Evolutionary conservation across 257 asterid species (phyloP), one percentile per base, ranked within the genome.

Genomic region (Lycium barbarum): DNA sequence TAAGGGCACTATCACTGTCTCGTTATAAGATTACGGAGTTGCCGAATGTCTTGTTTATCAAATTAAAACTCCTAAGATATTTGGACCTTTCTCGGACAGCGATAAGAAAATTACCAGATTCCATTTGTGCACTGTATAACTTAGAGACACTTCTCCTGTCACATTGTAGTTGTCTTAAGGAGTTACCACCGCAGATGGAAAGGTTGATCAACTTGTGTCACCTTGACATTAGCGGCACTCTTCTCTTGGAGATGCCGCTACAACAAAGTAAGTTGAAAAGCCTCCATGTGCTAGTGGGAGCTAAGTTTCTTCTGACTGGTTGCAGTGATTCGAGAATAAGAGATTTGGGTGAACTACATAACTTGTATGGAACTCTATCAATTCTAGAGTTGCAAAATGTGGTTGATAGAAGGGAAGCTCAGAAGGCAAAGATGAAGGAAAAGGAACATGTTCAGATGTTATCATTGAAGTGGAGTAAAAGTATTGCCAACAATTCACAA

Each of bases 321-420:
- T 0, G 49, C 1, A 12, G 35, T 53, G 81, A 73, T 49, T 58
- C 49, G n/a, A 53, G 53, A n/a, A 67, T 85, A 9, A 63, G 38
- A 40, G 78, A 78, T 57, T 49, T 49, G 53, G 83, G 62, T 13
- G 80, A 65, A 45, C 43, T 78, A 10, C 5, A 5, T 40, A 55
- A 35, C 12, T 78, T 79, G 59, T 35, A 15, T 33, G 80, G 59
- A 5, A 22, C n/a, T 13, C 79, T 84, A 1, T 2, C 35, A 0
- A 26, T 84, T 79, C 57, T 18, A 8, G 70, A 72, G 53, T 38
- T 84, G 13, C 57, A 84, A 84, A 84, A 43, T 63, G 84, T 78
- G 18, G 9, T 4, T 0, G 76, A 26, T 26, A 26, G 33, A 4
- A 43, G 59, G 7, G 79, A 79, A 15, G 80, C 86, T 6, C 12